A percentile compares a stretch with the other conserved stretches of the same genome.
Evolutionary conservation across 169 alveolate species (phyloP).

Genomic region (Plasmodium reichenowi): DNA sequence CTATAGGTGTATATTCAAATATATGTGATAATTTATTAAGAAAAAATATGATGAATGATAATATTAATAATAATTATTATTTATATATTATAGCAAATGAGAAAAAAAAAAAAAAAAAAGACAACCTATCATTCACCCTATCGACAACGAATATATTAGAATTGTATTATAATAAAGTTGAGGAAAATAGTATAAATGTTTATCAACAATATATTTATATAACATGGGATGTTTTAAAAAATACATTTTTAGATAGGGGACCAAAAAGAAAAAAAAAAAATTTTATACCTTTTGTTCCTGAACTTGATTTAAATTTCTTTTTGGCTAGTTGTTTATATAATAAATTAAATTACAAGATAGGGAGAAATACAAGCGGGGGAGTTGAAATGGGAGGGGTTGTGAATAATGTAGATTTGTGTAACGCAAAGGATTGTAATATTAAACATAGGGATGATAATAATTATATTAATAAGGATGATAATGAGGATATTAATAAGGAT

Average conservation of each 20-base stretch:
- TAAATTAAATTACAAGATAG: slow-evolving; percentile 45
- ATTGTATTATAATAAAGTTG: slow-evolving; percentile 22
- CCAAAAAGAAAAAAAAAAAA: not conserved
- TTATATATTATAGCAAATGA: slow-evolving; percentile 26
- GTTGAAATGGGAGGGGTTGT: not conserved
- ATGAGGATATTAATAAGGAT: too few species aligned
- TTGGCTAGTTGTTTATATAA: slow-evolving; percentile 72
- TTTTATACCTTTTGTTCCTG: slow-evolving; percentile 44
- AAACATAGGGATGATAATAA: not conserved
- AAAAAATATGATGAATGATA: not conserved
- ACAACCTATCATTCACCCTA: slow-evolving; percentile 20
- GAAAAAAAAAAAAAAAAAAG: slow-evolving; percentile 2
- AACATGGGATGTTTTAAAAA: slow-evolving; percentile 36
- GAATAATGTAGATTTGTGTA: not conserved
- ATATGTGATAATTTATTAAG: slow-evolving; percentile 12
- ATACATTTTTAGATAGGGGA: slow-evolving; percentile 13
- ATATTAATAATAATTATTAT: slow-evolving; percentile 39
- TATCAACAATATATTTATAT: slow-evolving; percentile 21
- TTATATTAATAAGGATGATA: not conserved
- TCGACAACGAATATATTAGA: slow-evolving; percentile 40
- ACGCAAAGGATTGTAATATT: too few species aligned
- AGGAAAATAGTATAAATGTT: not conserved
- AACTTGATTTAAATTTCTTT: slow-evolving; percentile 62
- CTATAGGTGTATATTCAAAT: not conserved
- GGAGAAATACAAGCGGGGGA: not conserved